Base-by-base conservation (phyloP, 1,139 yeast genomes). In the Kodamaea anthophila region DNA sequence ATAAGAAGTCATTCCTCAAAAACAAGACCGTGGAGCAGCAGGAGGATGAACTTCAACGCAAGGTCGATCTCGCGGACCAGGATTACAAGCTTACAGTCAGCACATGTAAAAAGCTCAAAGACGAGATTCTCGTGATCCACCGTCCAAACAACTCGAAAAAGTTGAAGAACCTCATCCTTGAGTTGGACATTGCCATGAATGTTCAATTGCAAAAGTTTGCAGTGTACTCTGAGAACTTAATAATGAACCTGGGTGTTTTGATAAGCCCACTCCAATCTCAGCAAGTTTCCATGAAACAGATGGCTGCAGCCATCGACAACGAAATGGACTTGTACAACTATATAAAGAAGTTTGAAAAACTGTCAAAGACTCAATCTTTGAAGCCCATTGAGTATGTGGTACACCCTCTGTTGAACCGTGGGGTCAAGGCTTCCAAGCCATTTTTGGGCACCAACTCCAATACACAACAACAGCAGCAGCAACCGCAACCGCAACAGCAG, bases 181-280 rank as follows among this genome's bases (percentile, higher is more conserved):
- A 88, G 53, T 70, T 85, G 53, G 97, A 91, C 53, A 76, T 85
- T 31, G 96, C 96, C 9, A 64, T 88, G 66, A 76, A 86, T 38
- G 76, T 87, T 30, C 96, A 88, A 55, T 63, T 91, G 36, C 93
- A 84, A 46, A 86, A 87, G 51, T 88, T 82, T 49, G 80, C 96
- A 5, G 83, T 91, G 22, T 82, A 87, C 69, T 74, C 78, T 35
- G 97, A 91, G 53, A 84, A 84, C 23, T 67, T 84, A 38, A 70
- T 85, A 18, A 72, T 91, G 61, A 87, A 88, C 46, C 71, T 85
- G 13, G 97, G 96, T 16, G 83, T 87, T 23, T 76, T 84, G 36
- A 69, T 88, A 6, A 65, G 82, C 30, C 97, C 97, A 2, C 61
- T 87, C 34, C 52, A 48, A 13, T 29, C 35, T n/a, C 64, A 64